A percentile compares a stretch with the other conserved stretches of the same genome.
Evolutionary conservation across 1,139 yeast genomes (phyloP).

Genomic region (Nematodospora anomalae): DNA sequence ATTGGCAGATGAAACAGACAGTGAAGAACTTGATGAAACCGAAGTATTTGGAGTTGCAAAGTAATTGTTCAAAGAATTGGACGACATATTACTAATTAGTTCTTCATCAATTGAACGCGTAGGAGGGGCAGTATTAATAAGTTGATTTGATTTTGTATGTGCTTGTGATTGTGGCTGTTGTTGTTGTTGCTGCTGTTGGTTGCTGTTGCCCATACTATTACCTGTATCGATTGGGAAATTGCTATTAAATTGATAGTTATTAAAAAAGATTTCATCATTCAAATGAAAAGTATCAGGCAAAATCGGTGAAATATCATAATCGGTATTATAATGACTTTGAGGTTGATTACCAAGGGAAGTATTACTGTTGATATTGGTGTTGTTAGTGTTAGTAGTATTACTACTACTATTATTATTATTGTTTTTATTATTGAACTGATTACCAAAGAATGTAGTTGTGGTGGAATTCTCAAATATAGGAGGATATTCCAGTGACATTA

Average conservation of each 20-base stretch:
- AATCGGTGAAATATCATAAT: constrained; percentile 3
- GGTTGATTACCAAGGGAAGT: constrained; percentile 2
- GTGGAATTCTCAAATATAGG: constrained; percentile 13
- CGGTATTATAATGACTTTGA: neutral
- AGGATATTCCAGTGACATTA: constrained; percentile 16
- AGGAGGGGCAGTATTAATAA: constrained; percentile 2
- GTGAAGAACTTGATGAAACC: constrained; percentile 11
- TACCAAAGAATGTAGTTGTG: constrained; percentile 6
- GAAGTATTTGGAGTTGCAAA: constrained; percentile 12
- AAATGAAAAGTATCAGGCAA: constrained; percentile 21
- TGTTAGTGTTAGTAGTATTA: constrained; percentile 3
- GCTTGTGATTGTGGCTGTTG: constrained; percentile 2
- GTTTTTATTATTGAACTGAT: constrained; percentile 3
- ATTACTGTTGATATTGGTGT: neutral
- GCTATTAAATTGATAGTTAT: constrained; percentile 13
- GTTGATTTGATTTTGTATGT: constrained; percentile 3
- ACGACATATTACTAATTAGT: constrained; percentile 12
- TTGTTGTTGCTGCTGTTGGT: constrained; percentile 3
- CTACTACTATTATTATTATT: constrained; percentile 3
- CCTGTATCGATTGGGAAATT: constrained; percentile 6
- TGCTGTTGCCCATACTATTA: constrained; percentile 6
- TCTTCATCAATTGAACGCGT: constrained; percentile 8
- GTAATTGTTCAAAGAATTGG: constrained; percentile 14
- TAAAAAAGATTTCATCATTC: constrained; percentile 25
- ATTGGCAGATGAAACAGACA: constrained; percentile 10